Base-by-base conservation (phyloP, 2,329 filamentous ascomycete genomes). In the Fusarium haematococcum region DNA sequence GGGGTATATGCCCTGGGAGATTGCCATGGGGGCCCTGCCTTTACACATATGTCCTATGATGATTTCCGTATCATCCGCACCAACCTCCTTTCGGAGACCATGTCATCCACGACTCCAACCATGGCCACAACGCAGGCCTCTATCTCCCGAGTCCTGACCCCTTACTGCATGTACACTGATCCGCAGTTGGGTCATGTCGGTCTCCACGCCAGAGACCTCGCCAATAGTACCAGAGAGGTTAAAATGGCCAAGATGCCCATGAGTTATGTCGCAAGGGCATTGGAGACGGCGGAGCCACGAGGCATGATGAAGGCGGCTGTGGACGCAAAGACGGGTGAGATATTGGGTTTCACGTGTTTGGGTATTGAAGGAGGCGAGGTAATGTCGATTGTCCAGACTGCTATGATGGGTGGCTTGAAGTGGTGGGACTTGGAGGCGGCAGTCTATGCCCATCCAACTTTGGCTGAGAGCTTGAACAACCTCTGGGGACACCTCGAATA, bases 21-120 rank as follows among this genome's bases (percentile, higher is more conserved):
- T 71, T 84, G 86, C 58, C 87, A 89, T 64, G 87, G 87, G 52
- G 84, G 84, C 0, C 86, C 87, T 8, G 86, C 86, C 16, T 89
- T 90, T 77, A 89, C 88, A 2, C 88, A 90, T 79, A 84, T 90
- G 71, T 87, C 86, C 5, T 89, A 89, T 80, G 87, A 90, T 78
- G 87, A 89, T 79, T 88, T 85, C 76, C 86, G 88, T 65, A 85
- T 90, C 77, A 74, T 89, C 54, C 82, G 84, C 27, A 79, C 82
- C 68, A 88, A 88, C 69, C 74, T 88, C 56, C 73, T 87, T 41
- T 75, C 78, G 41, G 68, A 70, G 6, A 60, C 75, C 25, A 71
- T 79, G n/a, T 61, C 74, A 27, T 37, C 74, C 54, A 76, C 77
- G 3, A 78, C 78, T 18, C 78, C 78, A 27, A 65, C 79, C 18